Evolutionary conservation across 192 early-diverging fungal genomes (phyloP).

Genomic region (Coemansia sp.): DNA sequence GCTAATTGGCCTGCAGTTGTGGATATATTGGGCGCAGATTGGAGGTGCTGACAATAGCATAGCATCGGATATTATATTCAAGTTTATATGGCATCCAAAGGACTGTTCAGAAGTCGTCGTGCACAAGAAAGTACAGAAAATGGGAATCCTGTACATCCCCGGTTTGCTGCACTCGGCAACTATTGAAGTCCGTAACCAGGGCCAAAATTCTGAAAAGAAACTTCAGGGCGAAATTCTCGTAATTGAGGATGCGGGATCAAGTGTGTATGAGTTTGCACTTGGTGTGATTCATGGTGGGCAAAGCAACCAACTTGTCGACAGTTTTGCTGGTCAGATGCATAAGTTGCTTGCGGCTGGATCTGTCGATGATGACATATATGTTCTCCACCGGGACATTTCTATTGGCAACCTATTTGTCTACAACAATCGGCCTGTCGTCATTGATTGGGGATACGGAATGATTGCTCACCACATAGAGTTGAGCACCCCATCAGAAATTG

Average conservation of each 20-base stretch:
- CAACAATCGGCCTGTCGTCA: background rate
- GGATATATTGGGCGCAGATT: background rate
- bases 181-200: background rate
- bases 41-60: too few relatives aligned
- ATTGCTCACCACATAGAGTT: background rate
- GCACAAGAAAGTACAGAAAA: background rate
- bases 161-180: background rate
- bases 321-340: conserved; percentile 13
- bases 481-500: background rate
- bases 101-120: background rate
- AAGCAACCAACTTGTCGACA: too few relatives aligned
- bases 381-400: conserved; percentile 10
- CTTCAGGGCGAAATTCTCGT: too few relatives aligned
- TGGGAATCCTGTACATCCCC: background rate
- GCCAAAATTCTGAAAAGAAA: background rate
- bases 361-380: background rate
- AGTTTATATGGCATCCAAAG: background rate
- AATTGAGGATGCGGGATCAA: too few relatives aligned
- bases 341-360: conserved; percentile 5
- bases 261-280: too few relatives aligned
- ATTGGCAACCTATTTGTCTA: conserved; percentile 9
- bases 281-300: too few relatives aligned
- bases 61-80: background rate
- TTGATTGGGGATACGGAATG: conserved; percentile 8
- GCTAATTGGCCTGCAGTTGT: background rate